phyloP scores from a whole-genome alignment of 306 rosid species.

The Pyrus pyrifolia region DNA sequence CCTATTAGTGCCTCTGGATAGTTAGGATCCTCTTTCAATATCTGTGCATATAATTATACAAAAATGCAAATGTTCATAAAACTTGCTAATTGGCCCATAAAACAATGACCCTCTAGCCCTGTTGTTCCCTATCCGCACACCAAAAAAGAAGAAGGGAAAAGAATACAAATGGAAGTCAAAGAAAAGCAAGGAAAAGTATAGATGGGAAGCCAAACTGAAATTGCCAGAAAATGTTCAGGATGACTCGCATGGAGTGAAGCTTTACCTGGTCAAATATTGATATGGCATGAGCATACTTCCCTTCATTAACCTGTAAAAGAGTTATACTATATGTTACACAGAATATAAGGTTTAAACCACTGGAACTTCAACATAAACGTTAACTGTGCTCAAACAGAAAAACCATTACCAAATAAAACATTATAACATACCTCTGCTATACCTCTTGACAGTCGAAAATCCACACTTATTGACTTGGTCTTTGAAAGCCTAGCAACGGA shows the following conservation, averaged over 20 bases:
- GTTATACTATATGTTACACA: slow-evolving; percentile 1
- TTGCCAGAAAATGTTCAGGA: slow-evolving; percentile 1
- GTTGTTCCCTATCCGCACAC: slow-evolving; percentile 1
- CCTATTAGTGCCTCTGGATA: slow-evolving; percentile 98
- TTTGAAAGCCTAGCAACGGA: slow-evolving; percentile 67
- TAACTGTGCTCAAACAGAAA: slow-evolving; percentile 2
- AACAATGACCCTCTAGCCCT: background rate
- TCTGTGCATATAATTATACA: slow-evolving; percentile 38
- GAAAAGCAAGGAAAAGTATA: slow-evolving; percentile 8
- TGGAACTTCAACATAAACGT: slow-evolving; percentile 5
- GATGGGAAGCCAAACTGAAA: background rate
- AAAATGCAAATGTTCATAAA: background rate
- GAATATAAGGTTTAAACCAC: background rate
- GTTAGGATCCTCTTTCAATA: slow-evolving; percentile 80
- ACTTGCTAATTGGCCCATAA: background rate
- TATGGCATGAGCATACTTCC: slow-evolving; percentile 85
- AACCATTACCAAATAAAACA: background rate
- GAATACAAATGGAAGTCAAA: background rate
- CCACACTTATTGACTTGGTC: slow-evolving; percentile 79
- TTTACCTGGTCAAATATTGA: slow-evolving; percentile 85
- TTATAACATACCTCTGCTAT: slow-evolving; percentile 75
- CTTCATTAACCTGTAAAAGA: slow-evolving; percentile 80
- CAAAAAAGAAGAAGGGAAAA: background rate
- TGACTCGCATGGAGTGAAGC: slow-evolving; percentile 10
- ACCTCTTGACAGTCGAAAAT: slow-evolving; percentile 92